Conservation (phyloP, 2,329 filamentous ascomycete genomes). For the Fusarium avenaceum region DNA sequence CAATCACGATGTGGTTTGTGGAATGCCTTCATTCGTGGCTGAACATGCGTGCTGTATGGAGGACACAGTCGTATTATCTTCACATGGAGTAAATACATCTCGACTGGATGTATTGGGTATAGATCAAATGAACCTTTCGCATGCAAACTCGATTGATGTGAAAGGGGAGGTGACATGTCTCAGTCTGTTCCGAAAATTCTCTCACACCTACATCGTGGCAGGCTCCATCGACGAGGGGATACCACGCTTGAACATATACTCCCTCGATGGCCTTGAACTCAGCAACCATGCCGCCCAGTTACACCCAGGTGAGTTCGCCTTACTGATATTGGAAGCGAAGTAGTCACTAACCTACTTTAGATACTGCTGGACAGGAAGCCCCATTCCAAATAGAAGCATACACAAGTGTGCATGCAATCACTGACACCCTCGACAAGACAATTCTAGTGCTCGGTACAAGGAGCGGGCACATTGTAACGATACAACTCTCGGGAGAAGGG, state of each 20-base stretch:
- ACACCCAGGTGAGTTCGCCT: conserved; percentile 30
- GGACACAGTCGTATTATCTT: conserved; percentile 59
- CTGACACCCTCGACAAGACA: conserved; percentile 45
- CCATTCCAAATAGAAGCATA: conserved; percentile 56
- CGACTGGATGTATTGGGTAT: conserved; percentile 58
- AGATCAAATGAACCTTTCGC: conserved; percentile 51
- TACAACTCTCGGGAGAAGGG: conserved; percentile 47
- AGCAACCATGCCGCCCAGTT: conserved; percentile 26
- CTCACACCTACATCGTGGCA: conserved; percentile 50
- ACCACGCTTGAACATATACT: conserved; percentile 54
- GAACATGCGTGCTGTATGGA: conserved; percentile 60
- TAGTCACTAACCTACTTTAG: conserved; percentile 24
- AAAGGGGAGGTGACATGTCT: conserved; percentile 66
- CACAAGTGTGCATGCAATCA: conserved; percentile 60
- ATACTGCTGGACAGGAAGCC: not conserved
- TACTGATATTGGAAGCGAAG: not conserved
- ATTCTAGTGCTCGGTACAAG: conserved; percentile 63
- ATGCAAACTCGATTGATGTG: conserved; percentile 52
- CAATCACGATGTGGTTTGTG: conserved; percentile 52
- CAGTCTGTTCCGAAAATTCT: conserved; percentile 50
- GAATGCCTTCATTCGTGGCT: conserved; percentile 48
- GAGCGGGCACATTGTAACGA: conserved; percentile 64
- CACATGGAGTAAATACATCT: conserved; percentile 55
- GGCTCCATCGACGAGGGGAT: conserved; percentile 53
- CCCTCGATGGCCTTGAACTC: conserved; percentile 45